These are phyloP conservation scores for Pluteus cervinus DNA, from an alignment of 768 basidiomycete genomes.

Conservation along the genomic window DNA sequence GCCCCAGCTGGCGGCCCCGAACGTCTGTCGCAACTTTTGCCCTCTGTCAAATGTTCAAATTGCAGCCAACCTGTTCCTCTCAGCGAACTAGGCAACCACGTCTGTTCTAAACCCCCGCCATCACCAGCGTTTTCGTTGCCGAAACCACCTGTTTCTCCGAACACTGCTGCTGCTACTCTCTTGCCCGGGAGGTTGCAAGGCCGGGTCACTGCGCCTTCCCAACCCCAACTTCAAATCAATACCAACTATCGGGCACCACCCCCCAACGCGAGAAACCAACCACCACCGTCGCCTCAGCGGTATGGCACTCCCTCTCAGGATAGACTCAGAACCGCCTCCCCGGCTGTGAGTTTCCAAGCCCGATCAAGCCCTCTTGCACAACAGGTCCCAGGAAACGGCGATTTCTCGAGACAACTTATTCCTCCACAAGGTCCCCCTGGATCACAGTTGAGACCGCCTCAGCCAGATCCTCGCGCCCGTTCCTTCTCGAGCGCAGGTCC, in stretches of 20 bases:
- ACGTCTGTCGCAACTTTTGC: constrained; percentile 71
- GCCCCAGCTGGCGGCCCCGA: constrained; percentile 21
- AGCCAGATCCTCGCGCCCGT: constrained; percentile 9
- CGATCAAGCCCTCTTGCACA: constrained; percentile 19
- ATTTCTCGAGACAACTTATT: constrained; percentile 13
- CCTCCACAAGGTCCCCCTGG: constrained; percentile 11
- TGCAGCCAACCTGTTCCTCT: constrained; percentile 71
- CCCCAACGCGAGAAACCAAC: too few species aligned
- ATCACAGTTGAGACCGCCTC: constrained; percentile 12
- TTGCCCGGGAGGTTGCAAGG: constrained; percentile 46
- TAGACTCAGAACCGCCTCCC: constrained; percentile 26
- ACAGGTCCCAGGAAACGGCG: constrained; percentile 32
- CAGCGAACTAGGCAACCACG: constrained; percentile 69
- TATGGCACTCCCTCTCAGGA: constrained; percentile 18
- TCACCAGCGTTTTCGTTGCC: constrained; percentile 35
- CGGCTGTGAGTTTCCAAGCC: constrained; percentile 11
- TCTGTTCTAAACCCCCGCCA: constrained; percentile 52
- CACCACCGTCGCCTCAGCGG: constrained; percentile 17
- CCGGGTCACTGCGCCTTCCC: constrained; percentile 24
- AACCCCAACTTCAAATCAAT: constrained; percentile 12
- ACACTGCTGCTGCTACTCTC: constrained; percentile 35
- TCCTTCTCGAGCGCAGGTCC: constrained; percentile 2
- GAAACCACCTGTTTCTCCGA: constrained; percentile 32
- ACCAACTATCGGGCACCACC: too few species aligned
- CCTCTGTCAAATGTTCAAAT: constrained; percentile 79